phyloP scores from a whole-genome alignment of 768 basidiomycete genomes.

The Pholiota conissans region DNA sequence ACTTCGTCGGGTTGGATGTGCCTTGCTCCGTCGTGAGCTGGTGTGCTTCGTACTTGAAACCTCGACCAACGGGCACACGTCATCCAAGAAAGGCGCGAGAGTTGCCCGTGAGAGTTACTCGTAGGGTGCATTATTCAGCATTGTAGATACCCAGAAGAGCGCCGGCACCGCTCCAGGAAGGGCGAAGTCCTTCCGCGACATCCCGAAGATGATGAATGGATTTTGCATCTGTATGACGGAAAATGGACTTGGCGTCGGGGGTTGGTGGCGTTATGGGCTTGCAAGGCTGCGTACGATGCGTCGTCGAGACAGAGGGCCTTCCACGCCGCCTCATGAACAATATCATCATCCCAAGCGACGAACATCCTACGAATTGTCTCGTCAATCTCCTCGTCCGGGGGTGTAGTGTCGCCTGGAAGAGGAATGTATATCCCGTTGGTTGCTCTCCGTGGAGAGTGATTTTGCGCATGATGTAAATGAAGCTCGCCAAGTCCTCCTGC shows the following conservation, averaged over 20 bases:
- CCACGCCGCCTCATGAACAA: conserved; percentile 33
- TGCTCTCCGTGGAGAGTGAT: conserved; percentile 9
- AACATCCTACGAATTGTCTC: conserved; percentile 37
- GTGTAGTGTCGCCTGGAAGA: conserved; percentile 18
- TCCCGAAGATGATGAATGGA: neutral
- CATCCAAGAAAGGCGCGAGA: conserved; percentile 51
- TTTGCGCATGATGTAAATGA: conserved; percentile 15
- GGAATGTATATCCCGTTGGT: neutral
- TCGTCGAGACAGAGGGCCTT: conserved; percentile 18
- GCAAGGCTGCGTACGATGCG: conserved; percentile 6
- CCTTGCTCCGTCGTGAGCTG: conserved; percentile 43
- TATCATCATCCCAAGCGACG: conserved; percentile 37
- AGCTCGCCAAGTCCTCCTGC: conserved; percentile 24
- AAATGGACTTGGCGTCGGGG: neutral
- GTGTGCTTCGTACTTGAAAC: conserved; percentile 35
- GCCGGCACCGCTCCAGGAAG: conserved; percentile 20
- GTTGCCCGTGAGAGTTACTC: conserved; percentile 46
- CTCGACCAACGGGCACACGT: conserved; percentile 20
- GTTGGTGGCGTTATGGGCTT: neutral
- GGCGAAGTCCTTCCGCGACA: neutral
- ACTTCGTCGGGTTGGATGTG: conserved; percentile 37
- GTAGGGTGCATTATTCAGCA: conserved; percentile 32
- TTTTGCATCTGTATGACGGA: neutral
- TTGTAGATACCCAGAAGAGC: conserved; percentile 49
- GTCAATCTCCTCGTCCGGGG: conserved; percentile 31